A percentile compares a stretch with the other conserved stretches of the same genome.
Evolutionary conservation across 176 grass and related monocot species (phyloP).

Genomic region (Carex cristatella): DNA sequence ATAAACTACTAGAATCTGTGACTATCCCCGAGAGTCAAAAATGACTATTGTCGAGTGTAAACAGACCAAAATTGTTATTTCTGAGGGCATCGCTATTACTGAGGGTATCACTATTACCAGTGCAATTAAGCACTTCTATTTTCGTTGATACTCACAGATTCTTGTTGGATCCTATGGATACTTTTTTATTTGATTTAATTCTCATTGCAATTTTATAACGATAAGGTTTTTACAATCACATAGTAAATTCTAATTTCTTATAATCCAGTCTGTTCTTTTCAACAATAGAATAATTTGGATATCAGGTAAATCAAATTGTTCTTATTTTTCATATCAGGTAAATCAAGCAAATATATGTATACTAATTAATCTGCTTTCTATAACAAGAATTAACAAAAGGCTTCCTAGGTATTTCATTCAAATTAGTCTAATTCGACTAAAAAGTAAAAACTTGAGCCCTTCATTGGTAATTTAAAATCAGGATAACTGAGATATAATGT

Average conservation of each 20-base stretch:
- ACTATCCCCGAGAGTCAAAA: too few relatives aligned
- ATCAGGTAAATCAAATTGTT: background rate
- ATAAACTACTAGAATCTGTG: too few relatives aligned
- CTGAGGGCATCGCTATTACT: too few relatives aligned
- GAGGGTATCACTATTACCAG: too few relatives aligned
- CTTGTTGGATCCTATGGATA: background rate
- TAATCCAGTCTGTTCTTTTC: background rate
- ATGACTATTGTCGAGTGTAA: too few relatives aligned
- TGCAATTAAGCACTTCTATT: too few relatives aligned
- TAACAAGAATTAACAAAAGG: too few relatives aligned
- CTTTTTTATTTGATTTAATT: background rate
- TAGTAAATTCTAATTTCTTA: background rate
- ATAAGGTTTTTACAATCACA: background rate
- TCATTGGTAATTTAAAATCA: background rate
- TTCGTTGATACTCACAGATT: too few relatives aligned
- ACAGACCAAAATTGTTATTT: too few relatives aligned
- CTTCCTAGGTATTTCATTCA: too few relatives aligned
- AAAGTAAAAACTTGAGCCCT: background rate
- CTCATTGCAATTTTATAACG: background rate
- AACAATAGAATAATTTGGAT: background rate
- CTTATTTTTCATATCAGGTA: background rate
- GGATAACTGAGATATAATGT: background rate
- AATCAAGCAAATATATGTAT: background rate
- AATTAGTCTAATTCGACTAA: background rate
- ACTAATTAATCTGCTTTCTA: background rate